Conservation (phyloP, 495 filamentous ascomycete species). For the Oidiodendron maius region DNA sequence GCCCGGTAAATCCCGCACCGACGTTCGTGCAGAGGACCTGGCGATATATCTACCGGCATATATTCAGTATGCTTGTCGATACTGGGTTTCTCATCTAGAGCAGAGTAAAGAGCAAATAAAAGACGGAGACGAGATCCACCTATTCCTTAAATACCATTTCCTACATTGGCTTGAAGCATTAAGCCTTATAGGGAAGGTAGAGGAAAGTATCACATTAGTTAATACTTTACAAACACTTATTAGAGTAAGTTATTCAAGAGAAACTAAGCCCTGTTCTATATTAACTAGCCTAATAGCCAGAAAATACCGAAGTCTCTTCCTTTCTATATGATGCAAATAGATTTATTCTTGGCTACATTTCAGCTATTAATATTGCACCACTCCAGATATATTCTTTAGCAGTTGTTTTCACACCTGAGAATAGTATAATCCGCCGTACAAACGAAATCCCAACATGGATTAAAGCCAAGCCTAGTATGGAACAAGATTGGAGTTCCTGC, state of each 20-base stretch:
- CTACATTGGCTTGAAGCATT: constrained; percentile 24
- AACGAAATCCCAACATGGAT: background rate
- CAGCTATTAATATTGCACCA: constrained; percentile 15
- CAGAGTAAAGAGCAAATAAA: constrained; percentile 4
- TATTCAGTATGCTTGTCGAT: constrained; percentile 17
- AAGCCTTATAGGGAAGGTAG: constrained; percentile 24
- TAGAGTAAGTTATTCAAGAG: background rate
- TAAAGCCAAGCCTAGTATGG: background rate
- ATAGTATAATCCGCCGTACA: constrained; percentile 21
- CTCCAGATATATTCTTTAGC: constrained; percentile 25
- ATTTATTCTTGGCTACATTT: constrained; percentile 1
- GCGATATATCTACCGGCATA: background rate
- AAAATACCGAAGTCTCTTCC: background rate
- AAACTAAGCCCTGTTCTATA: background rate
- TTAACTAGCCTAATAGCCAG: background rate
- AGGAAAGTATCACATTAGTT: constrained; percentile 22
- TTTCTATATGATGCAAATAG: constrained; percentile 6
- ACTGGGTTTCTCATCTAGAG: constrained; percentile 35
- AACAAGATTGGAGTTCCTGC: background rate
- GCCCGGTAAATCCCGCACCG: background rate
- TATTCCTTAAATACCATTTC: constrained; percentile 26
- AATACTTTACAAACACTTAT: constrained; percentile 3
- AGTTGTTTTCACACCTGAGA: constrained; percentile 29
- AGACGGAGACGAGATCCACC: constrained; percentile 12
- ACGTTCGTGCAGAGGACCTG: background rate